Evolutionary conservation across 352 stramenopile species (phyloP).

Genomic region (Albugo candida): DNA sequence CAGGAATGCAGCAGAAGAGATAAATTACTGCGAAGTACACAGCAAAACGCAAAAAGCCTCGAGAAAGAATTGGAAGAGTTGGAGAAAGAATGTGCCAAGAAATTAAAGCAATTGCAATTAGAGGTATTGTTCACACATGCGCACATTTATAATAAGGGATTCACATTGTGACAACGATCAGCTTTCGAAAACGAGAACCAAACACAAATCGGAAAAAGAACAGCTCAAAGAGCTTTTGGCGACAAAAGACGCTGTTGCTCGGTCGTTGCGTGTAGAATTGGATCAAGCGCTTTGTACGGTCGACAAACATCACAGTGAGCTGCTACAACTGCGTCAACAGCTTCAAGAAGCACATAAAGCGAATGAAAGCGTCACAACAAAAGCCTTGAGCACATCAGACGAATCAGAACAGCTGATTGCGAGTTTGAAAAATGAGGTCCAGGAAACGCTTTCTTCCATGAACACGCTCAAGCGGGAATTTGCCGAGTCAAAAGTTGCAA

Average conservation of each 20-base stretch:
- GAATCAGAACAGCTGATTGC: slow-evolving; percentile 42
- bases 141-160: not conserved
- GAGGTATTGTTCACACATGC: slow-evolving; percentile 13
- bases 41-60: slow-evolving; percentile 39
- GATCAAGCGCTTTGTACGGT: slow-evolving; percentile 19
- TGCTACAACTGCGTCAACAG: slow-evolving; percentile 19
- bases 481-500: slow-evolving; percentile 32
- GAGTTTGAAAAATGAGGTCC: slow-evolving; percentile 35
- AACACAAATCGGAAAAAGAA: slow-evolving; percentile 45
- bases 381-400: slow-evolving; percentile 37
- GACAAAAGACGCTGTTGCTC: slow-evolving; percentile 27
- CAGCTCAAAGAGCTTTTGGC: slow-evolving; percentile 55
- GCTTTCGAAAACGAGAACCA: slow-evolving; percentile 25
- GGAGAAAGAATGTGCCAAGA: slow-evolving; percentile 47
- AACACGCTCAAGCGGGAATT: slow-evolving; percentile 44
- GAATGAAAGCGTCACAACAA: slow-evolving; percentile 50
- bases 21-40: slow-evolving; percentile 24
- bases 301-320: slow-evolving; percentile 17
- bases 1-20: slow-evolving; percentile 39
- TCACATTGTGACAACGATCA: slow-evolving; percentile 9
- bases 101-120: slow-evolving; percentile 38
- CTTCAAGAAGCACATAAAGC: slow-evolving; percentile 30
- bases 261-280: slow-evolving; percentile 23
- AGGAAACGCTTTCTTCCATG: slow-evolving; percentile 38
- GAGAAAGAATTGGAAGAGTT: slow-evolving; percentile 64